Percentiles rank a stretch among this genome's conserved stretches.
Conservation (phyloP, 2,329 filamentous ascomycete genomes). For the Colletotrichum sp. region DNA sequence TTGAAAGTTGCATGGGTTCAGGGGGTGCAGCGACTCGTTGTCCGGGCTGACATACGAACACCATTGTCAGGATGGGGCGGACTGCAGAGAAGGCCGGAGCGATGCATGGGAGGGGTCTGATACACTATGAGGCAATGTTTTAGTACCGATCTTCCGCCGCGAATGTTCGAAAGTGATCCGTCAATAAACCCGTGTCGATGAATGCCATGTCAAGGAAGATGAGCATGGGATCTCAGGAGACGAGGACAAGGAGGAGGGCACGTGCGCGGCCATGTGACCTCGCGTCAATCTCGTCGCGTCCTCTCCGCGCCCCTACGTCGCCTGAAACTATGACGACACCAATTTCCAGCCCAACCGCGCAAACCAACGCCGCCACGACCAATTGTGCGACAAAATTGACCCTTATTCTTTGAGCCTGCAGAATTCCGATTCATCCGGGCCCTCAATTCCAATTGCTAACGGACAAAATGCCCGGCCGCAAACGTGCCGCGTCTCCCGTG, state of each 20-base stretch:
- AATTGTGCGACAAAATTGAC: background rate
- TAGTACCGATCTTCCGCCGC: no score
- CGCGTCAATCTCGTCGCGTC: constrained; percentile 18
- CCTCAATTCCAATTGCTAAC: background rate
- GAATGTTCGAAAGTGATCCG: background rate
- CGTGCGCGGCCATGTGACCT: background rate
- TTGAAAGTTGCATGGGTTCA: no score
- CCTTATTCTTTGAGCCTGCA: background rate
- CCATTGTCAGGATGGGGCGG: no score
- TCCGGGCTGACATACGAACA: no score
- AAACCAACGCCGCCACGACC: background rate
- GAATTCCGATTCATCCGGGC: background rate
- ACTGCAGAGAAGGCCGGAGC: no score
- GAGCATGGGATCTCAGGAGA: background rate
- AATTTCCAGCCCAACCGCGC: background rate
- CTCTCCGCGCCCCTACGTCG: background rate
- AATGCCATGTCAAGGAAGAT: background rate
- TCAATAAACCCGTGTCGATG: background rate
- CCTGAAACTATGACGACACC: constrained; percentile 8
- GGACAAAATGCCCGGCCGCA: constrained; percentile 41
- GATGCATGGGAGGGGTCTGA: no score
- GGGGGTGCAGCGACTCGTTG: no score
- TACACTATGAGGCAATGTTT: no score
- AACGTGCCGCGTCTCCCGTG: constrained; percentile 35
- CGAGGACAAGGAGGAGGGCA: background rate